Conservation (phyloP, 2,329 filamentous ascomycete genomes). For the Stemphylium vesicarium region DNA sequence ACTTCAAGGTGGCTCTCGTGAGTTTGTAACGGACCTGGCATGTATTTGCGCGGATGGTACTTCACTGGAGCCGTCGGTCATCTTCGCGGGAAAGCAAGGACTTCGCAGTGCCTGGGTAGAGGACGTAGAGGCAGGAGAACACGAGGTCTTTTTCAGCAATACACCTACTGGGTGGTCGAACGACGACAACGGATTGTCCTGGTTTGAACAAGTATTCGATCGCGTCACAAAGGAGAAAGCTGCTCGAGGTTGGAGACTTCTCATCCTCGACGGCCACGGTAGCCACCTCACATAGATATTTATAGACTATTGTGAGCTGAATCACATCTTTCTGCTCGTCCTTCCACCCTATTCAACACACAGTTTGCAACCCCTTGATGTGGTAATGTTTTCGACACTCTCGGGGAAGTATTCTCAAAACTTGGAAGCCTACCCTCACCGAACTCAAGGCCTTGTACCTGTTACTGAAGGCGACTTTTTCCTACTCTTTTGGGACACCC, state of each 20-base stretch:
- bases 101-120: conserved; percentile 7
- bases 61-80: neutral
- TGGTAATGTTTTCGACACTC: too few species aligned
- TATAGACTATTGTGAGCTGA: conserved; percentile 18
- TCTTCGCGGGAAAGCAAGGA: neutral
- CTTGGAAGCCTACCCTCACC: too few species aligned
- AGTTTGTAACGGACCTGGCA: neutral
- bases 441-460: too few species aligned
- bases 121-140: conserved; percentile 2
- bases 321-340: too few species aligned
- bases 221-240: conserved; percentile 10
- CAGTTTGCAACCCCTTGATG: too few species aligned
- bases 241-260: too few species aligned
- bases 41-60: neutral
- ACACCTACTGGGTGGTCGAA: conserved; percentile 14
- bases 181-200: conserved; percentile 11
- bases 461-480: too few species aligned
- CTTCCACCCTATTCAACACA: too few species aligned
- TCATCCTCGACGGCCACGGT: conserved; percentile 20
- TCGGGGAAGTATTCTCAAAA: too few species aligned
- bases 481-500: too few species aligned
- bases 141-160: conserved; percentile 3
- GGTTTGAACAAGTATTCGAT: conserved; percentile 9
- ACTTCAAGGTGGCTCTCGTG: too few species aligned
- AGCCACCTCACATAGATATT: conserved; percentile 17